These are phyloP conservation scores for Cryptococcus jaspeensis DNA, from an alignment of 1,284 basidiomycete species.

Conservation along the genomic window DNA sequence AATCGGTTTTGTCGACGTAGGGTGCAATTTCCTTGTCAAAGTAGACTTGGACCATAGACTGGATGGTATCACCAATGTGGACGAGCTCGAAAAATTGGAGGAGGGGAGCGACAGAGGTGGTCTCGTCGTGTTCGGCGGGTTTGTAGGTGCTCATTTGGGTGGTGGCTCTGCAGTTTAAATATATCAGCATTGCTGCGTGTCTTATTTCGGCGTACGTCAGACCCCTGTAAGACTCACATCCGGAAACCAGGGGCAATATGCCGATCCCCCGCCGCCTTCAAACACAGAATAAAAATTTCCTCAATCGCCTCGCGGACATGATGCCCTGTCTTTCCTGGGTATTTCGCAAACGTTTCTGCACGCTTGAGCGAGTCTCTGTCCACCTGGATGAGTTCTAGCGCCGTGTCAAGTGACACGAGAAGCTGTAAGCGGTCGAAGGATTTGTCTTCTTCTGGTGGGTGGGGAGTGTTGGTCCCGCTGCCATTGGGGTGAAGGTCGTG, in stretches of 20 bases:
- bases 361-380: constrained; percentile 88
- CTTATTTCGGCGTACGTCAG: not conserved
- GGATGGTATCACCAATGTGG: constrained; percentile 95
- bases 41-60: constrained; percentile 96
- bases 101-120: constrained; percentile 78
- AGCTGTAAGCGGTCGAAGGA: constrained; percentile 71
- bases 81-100: constrained; percentile 97
- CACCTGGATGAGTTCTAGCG: constrained; percentile 87
- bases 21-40: constrained; percentile 91
- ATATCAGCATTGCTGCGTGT: not conserved
- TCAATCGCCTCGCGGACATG: constrained; percentile 86
- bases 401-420: constrained; percentile 84
- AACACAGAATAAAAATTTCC: constrained; percentile 81
- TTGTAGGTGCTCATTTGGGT: constrained; percentile 83
- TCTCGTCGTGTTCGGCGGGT: constrained; percentile 76
- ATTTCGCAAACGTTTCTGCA: constrained; percentile 81
- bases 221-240: constrained; percentile 56
- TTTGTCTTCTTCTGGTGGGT: constrained; percentile 23
- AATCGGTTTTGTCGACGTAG: constrained; percentile 88
- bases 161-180: constrained; percentile 61
- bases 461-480: constrained; percentile 11
- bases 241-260: constrained; percentile 85
- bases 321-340: constrained; percentile 76
- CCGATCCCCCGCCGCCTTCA: constrained; percentile 72
- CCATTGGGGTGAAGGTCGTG: constrained; percentile 7